A percentile compares a stretch with the other conserved stretches of the same genome.
Conservation (phyloP, 2,329 filamentous ascomycete species). For the Daldinia eschscholtzii region DNA sequence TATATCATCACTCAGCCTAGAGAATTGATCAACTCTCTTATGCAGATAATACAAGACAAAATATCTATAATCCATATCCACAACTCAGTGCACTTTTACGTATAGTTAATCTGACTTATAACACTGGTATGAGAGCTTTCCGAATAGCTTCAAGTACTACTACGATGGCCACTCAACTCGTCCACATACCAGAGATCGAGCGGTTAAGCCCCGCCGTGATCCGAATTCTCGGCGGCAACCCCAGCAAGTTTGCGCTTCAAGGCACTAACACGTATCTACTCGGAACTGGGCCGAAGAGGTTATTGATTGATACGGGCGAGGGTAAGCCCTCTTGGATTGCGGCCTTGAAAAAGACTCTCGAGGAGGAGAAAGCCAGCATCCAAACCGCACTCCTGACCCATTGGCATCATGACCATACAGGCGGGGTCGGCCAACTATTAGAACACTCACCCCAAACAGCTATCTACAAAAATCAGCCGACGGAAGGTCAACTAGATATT, state of each 20-base stretch:
- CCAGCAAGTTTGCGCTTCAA: conserved; percentile 81
- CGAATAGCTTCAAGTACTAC: conserved; percentile 44
- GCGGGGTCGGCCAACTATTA: conserved; percentile 79
- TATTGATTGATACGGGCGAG: conserved; percentile 92
- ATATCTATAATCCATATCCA: not conserved
- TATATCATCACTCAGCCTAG: not conserved
- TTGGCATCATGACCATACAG: conserved; percentile 90
- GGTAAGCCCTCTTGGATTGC: conserved; percentile 80
- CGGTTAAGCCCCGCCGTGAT: conserved; percentile 82
- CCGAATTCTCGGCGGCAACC: conserved; percentile 90
- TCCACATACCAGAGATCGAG: conserved; percentile 75
- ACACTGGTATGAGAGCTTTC: conserved; percentile 42
- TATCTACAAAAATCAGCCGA: conserved; percentile 76
- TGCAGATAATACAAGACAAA: not conserved
- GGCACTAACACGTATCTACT: conserved; percentile 96
- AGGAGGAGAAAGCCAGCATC: conserved; percentile 76
- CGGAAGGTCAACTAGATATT: conserved; percentile 66
- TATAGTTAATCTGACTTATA: not conserved
- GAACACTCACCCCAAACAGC: conserved; percentile 71
- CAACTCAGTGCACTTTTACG: conserved; percentile 7
- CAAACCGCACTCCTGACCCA: conserved; percentile 84
- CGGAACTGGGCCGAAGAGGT: conserved; percentile 77
- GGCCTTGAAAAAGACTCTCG: conserved; percentile 73
- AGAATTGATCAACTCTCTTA: not conserved
- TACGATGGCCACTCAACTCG: conserved; percentile 72